Evolutionary conservation across 1,284 basidiomycete genomes (phyloP).

Genomic region (Tetrapyrgos nigripes): DNA sequence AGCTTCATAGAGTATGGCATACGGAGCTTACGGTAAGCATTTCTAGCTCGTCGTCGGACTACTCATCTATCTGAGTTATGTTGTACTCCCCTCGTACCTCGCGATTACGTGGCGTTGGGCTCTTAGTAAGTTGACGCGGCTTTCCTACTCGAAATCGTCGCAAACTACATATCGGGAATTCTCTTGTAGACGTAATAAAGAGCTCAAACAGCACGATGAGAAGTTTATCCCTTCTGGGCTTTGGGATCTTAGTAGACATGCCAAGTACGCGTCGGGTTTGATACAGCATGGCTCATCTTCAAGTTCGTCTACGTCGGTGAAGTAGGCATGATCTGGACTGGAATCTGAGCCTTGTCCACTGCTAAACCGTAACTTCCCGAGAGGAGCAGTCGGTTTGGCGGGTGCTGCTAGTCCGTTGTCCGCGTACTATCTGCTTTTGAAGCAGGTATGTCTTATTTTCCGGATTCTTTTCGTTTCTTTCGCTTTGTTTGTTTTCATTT

Average conservation of each 20-base stretch:
- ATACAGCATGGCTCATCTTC: no score
- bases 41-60: conserved; percentile 64
- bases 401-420: conserved; percentile 72
- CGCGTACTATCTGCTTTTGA: conserved; percentile 53
- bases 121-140: conserved; percentile 67
- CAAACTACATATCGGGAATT: conserved; percentile 79
- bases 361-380: conserved; percentile 52
- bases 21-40: no score
- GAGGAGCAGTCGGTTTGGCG: conserved; percentile 51
- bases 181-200: conserved; percentile 67
- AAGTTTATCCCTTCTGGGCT: conserved; percentile 76
- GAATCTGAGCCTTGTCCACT: conserved; percentile 69
- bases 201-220: conserved; percentile 76
- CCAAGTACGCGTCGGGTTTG: conserved; percentile 74
- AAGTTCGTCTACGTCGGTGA: conserved; percentile 68
- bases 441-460: neutral
- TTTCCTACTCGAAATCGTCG: conserved; percentile 67
- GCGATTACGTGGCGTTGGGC: conserved; percentile 65
- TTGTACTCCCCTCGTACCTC: conserved; percentile 61
- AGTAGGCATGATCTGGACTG: conserved; percentile 76
- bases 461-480: neutral
- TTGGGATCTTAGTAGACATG: conserved; percentile 78
- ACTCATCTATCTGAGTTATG: conserved; percentile 73
- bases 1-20: no score
- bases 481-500: conserved; percentile 47